Evolutionary conservation across 2,329 filamentous ascomycete genomes (phyloP).

Genomic region (Arthrobotrys entomopaga): DNA sequence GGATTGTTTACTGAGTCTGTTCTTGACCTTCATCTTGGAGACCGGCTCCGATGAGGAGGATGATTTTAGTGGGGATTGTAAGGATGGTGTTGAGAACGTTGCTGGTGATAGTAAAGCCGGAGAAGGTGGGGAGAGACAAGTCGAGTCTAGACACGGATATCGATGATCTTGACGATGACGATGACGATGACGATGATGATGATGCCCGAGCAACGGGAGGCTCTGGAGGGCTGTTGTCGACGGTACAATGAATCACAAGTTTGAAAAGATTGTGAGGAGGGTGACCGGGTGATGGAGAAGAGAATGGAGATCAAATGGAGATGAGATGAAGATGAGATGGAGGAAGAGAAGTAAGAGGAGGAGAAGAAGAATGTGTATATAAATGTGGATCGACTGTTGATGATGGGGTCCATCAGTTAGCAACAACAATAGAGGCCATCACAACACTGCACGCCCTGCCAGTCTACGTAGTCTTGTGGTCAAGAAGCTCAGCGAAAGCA

Average conservation of each 20-base stretch:
- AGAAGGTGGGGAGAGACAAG: no score
- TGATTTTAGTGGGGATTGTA: not conserved
- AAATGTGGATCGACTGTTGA: no score
- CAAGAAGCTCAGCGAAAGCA: no score
- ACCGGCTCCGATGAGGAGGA: not conserved
- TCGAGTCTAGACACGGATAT: no score
- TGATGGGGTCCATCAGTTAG: no score
- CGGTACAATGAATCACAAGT: not conserved
- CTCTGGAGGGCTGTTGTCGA: not conserved
- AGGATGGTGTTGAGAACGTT: no score
- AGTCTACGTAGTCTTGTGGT: no score
- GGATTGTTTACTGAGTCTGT: not conserved
- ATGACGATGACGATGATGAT: not conserved
- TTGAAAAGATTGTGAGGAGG: slow-evolving; percentile 7
- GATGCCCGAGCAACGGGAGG: slow-evolving; percentile 9
- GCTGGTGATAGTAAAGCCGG: no score
- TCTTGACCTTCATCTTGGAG: slow-evolving; percentile 23
- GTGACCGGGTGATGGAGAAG: no score
- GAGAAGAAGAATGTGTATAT: not conserved
- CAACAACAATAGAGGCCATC: no score
- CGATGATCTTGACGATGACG: not conserved
- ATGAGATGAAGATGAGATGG: not conserved
- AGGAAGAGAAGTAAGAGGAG: slow-evolving; percentile 8
- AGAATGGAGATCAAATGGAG: no score
- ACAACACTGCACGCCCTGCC: no score